phyloP scores from a whole-genome alignment of 2,329 filamentous ascomycete species.

The Mariannaea elegans region DNA sequence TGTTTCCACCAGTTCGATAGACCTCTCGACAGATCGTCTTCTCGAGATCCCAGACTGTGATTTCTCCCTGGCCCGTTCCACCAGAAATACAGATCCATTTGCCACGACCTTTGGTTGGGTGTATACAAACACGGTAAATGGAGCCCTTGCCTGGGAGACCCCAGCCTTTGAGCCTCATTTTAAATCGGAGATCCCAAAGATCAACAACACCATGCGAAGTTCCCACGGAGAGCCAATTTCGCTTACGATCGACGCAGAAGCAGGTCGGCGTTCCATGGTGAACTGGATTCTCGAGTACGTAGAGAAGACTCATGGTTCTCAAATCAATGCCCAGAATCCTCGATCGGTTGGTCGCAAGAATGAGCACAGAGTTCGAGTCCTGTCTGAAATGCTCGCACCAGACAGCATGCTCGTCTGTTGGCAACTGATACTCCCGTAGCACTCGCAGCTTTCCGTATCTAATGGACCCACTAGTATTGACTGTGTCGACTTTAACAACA shows the following conservation, averaged over 20 bases:
- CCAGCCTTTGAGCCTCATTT: constrained; percentile 86
- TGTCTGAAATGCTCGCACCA: constrained; percentile 93
- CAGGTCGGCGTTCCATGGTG: constrained; percentile 92
- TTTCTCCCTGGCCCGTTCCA: constrained; percentile 85
- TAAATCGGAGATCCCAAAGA: constrained; percentile 97
- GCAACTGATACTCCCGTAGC: constrained; percentile 83
- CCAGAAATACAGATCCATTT: constrained; percentile 90
- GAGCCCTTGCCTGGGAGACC: constrained; percentile 82
- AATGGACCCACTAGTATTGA: constrained; percentile 57
- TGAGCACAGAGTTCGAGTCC: constrained; percentile 81
- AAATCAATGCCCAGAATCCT: constrained; percentile 87
- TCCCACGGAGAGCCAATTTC: constrained; percentile 90
- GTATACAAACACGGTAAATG: constrained; percentile 81
- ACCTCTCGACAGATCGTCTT: constrained; percentile 89
- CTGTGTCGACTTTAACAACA: constrained; percentile 80
- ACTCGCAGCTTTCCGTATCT: constrained; percentile 82
- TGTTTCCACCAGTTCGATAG: constrained; percentile 74
- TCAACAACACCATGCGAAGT: constrained; percentile 93
- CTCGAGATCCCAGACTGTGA: constrained; percentile 96
- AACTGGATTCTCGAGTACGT: constrained; percentile 83
- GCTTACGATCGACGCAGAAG: constrained; percentile 86
- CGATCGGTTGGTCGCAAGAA: constrained; percentile 87
- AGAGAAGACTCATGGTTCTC: constrained; percentile 84
- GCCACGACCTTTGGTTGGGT: constrained; percentile 80
- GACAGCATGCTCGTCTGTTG: constrained; percentile 77